Evolutionary conservation across 2,329 filamentous ascomycete genomes (phyloP), one percentile per base, ranked within the genome.

Genomic region (Chaetomiaceae sp.): DNA sequence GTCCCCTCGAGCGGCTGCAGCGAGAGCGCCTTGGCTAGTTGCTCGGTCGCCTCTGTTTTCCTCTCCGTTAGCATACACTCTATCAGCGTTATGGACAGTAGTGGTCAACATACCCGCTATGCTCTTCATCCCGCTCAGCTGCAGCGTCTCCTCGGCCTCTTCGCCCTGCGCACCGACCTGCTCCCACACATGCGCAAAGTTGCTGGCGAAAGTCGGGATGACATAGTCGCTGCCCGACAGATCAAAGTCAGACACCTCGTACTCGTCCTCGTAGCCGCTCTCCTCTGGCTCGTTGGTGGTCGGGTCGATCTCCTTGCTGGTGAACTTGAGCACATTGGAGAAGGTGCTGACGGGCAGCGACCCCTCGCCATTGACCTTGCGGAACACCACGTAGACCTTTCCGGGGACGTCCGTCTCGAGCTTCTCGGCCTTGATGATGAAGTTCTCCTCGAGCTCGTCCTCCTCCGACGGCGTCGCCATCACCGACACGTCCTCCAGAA

Each of bases 251-350:
- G 94, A 90, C 56, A 97, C 88, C 73, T 96, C 89, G 68, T 99
- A 99, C 74, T 99, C 94, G 66, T 99, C 94, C 49, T 97, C 92
- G 70, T 97, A 97, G 42, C 94, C 94, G 43, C 75, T 80, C 15
- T 95, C 91, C 70, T 99, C 94, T 0, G 92, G 89, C 72, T 96
- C 91, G 61, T 84, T 83, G n/a, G 89, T 96, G 23, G 88, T 88
- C 6, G 94, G 94, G 65, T 99, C 94, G 61, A 99, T 94, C 73
- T 99, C 94, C 75, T 96, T 97, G 77, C 87, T 94, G 17, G 91
- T 96, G 70, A 99, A 99, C 73, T 94, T 96, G 68, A 99, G 86
- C 36, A 89, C 77, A 72, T 97, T 99, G 61, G 89, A 90, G 72
- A 99, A 95, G 38, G 83, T 88, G 48, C 87, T 84, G 20, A 88